Evolutionary conservation across 2,329 filamentous ascomycete genomes (phyloP).

Genomic region (Xylariaceae sp.): DNA sequence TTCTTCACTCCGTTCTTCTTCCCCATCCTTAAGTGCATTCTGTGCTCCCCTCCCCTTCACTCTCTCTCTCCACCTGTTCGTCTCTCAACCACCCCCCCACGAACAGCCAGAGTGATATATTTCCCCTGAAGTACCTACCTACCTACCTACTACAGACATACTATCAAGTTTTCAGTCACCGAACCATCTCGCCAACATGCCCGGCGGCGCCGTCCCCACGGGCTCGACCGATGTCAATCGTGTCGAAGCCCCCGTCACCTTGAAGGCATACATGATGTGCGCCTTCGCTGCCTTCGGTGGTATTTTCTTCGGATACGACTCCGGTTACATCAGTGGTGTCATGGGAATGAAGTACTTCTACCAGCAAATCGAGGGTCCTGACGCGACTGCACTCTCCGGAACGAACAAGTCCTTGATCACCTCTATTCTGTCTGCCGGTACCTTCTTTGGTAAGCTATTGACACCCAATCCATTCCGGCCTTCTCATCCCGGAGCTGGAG

Average conservation of each 20-base stretch:
- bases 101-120: no score
- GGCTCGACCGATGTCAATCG: constrained; percentile 47
- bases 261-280: constrained; percentile 43
- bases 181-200: constrained; percentile 18
- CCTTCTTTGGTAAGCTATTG: constrained; percentile 57
- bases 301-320: constrained; percentile 38
- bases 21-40: no score
- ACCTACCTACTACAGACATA: no score
- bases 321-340: constrained; percentile 36
- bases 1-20: no score
- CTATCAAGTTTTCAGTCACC: no score
- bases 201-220: constrained; percentile 21
- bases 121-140: no score
- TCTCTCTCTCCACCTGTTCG: neutral
- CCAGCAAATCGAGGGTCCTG: constrained; percentile 28
- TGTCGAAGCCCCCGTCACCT: constrained; percentile 54
- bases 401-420: constrained; percentile 55
- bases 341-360: constrained; percentile 34
- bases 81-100: neutral
- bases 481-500: neutral
- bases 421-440: constrained; percentile 72
- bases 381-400: constrained; percentile 30
- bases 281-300: constrained; percentile 30
- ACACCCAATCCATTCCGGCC: neutral
- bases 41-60: neutral